phyloP scores from a whole-genome alignment of 768 basidiomycete genomes.

The Serpula lacrymans region DNA sequence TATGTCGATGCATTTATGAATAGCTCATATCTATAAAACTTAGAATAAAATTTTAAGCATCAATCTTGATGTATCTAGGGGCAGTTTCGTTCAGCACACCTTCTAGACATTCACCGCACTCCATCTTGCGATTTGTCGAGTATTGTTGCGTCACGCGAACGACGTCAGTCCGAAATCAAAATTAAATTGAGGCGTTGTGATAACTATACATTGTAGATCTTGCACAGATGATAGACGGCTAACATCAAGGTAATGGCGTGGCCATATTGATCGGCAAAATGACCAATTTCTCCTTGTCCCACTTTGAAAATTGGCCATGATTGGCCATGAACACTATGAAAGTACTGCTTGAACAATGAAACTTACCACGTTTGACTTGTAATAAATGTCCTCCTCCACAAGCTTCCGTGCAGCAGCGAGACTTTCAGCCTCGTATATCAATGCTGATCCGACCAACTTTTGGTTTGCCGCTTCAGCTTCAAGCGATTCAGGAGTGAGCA shows the following conservation, averaged over 20 bases:
- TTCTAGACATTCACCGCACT: too few relatives aligned
- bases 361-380: constrained; percentile 40
- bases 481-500: constrained; percentile 58
- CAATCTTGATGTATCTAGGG: too few relatives aligned
- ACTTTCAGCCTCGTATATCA: constrained; percentile 52
- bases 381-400: constrained; percentile 43
- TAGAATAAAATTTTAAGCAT: too few relatives aligned
- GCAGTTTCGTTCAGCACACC: too few relatives aligned
- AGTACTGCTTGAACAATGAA: background rate
- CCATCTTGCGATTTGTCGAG: too few relatives aligned
- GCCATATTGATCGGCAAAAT: constrained; percentile 46
- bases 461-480: constrained; percentile 40
- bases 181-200: too few relatives aligned
- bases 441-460: constrained; percentile 59
- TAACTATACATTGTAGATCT: too few relatives aligned
- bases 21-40: too few relatives aligned
- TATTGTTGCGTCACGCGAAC: too few relatives aligned
- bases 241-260: constrained; percentile 27
- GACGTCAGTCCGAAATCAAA: too few relatives aligned
- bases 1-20: too few relatives aligned
- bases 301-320: constrained; percentile 31
- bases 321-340: constrained; percentile 2
- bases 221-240: too few relatives aligned
- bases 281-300: constrained; percentile 53
- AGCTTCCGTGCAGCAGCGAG: constrained; percentile 42